phyloP scores from a whole-genome alignment of 768 basidiomycete genomes.

The Piloderma croceum region DNA sequence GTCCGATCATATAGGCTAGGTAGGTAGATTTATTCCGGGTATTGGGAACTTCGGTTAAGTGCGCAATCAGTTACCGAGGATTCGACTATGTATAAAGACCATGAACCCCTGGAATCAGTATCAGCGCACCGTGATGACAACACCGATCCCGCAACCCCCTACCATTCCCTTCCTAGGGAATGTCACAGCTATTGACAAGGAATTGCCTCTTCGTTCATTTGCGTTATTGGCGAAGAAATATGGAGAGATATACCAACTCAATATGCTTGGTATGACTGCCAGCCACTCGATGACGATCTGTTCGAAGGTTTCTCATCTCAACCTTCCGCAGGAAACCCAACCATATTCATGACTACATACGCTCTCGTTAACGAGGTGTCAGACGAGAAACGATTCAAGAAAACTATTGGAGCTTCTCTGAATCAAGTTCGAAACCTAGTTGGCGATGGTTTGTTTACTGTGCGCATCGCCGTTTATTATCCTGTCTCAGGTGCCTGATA shows the following conservation, averaged over 20 bases:
- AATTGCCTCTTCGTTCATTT: slow-evolving; percentile 33
- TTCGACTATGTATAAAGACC: no score
- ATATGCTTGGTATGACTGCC: slow-evolving; percentile 26
- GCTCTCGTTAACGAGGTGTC: slow-evolving; percentile 36
- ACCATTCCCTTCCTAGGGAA: slow-evolving; percentile 39
- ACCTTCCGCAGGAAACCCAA: slow-evolving; percentile 21
- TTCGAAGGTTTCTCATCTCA: neutral
- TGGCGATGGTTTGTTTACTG: slow-evolving; percentile 39
- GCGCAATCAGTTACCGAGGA: no score
- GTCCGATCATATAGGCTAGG: no score
- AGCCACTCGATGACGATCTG: neutral
- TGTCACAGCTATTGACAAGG: slow-evolving; percentile 27
- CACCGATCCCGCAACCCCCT: slow-evolving; percentile 38
- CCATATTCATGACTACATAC: slow-evolving; percentile 26
- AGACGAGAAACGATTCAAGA: slow-evolving; percentile 39
- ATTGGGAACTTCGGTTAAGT: no score
- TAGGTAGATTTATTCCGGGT: no score
- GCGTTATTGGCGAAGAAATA: slow-evolving; percentile 31
- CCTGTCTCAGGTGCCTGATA: slow-evolving; percentile 1
- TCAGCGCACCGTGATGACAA: slow-evolving; percentile 23
- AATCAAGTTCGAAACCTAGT: slow-evolving; percentile 30
- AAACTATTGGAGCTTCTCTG: slow-evolving; percentile 30
- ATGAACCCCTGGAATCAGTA: no score
- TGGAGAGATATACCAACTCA: slow-evolving; percentile 37
- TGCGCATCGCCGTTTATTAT: slow-evolving; percentile 9